phyloP scores from a whole-genome alignment of 2,329 filamentous ascomycete genomes.

The Pseudomassariella vexata region DNA sequence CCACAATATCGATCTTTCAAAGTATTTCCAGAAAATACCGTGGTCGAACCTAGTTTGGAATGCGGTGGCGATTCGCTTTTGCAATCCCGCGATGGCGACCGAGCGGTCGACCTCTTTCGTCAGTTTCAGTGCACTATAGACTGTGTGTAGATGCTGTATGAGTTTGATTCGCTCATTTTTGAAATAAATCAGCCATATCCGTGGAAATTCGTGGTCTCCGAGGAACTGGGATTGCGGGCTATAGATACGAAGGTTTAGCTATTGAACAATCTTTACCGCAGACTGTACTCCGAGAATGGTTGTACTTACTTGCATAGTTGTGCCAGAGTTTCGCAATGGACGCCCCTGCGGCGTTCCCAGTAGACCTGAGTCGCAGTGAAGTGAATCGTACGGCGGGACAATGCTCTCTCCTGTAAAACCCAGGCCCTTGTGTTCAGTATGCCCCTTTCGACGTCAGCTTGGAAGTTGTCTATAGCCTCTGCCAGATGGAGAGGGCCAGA shows the following conservation, averaged over 20 bases:
- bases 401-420: conserved; percentile 21
- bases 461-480: conserved; percentile 15
- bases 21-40: conserved; percentile 3
- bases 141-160: conserved; percentile 2
- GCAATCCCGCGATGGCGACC: conserved; percentile 6
- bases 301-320: conserved; percentile 6
- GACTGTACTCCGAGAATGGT: too few species aligned
- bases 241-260: neutral
- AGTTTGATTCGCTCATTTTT: neutral
- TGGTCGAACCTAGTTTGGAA: conserved; percentile 1
- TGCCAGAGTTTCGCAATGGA: conserved; percentile 7
- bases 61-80: conserved; percentile 2
- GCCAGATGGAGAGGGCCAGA: conserved; percentile 2
- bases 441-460: conserved; percentile 13
- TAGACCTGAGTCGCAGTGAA: conserved; percentile 20
- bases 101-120: conserved; percentile 4
- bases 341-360: conserved; percentile 16
- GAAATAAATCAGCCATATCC: conserved; percentile 1
- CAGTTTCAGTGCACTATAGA: conserved; percentile 6
- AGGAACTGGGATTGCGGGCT: conserved; percentile 6
- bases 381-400: conserved; percentile 20
- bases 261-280: too few species aligned
- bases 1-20: conserved; percentile 6
- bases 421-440: conserved; percentile 17
- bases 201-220: conserved; percentile 7